Conservation (phyloP, 768 basidiomycete genomes). For the Boletus pseudopeckii region DNA sequence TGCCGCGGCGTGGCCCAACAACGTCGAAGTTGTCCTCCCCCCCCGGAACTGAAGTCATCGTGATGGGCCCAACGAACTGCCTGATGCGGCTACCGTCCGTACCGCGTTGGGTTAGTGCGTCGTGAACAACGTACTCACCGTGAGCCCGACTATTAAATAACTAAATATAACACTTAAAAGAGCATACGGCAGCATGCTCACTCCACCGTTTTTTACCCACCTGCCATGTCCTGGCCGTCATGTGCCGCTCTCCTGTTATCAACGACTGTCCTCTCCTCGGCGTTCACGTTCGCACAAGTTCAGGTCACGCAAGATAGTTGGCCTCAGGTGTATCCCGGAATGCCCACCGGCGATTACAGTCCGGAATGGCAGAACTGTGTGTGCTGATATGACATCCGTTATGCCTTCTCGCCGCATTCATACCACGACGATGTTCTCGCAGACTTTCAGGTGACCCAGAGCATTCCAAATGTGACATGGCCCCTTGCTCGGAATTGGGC, state of each 20-base stretch:
- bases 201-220: not conserved
- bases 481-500: constrained; percentile 48
- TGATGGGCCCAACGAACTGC: not conserved
- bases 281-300: not conserved
- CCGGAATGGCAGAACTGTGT: constrained; percentile 62
- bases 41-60: not conserved
- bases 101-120: not conserved
- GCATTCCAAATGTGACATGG: constrained; percentile 60
- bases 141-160: no score
- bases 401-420: not conserved
- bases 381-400: constrained; percentile 11
- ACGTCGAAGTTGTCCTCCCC: not conserved
- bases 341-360: constrained; percentile 45
- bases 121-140: not conserved
- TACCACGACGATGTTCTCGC: not conserved
- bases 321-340: constrained; percentile 41
- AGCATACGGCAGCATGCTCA: not conserved
- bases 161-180: not conserved
- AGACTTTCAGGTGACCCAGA: constrained; percentile 59
- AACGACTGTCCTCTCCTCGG: not conserved
- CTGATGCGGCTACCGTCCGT: not conserved
- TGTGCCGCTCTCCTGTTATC: not conserved
- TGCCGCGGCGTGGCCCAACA: not conserved
- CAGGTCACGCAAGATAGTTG: constrained; percentile 16
- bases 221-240: not conserved